Evolutionary conservation across 2,329 filamentous ascomycete species (phyloP).

Genomic region (Neurospora sp.): DNA sequence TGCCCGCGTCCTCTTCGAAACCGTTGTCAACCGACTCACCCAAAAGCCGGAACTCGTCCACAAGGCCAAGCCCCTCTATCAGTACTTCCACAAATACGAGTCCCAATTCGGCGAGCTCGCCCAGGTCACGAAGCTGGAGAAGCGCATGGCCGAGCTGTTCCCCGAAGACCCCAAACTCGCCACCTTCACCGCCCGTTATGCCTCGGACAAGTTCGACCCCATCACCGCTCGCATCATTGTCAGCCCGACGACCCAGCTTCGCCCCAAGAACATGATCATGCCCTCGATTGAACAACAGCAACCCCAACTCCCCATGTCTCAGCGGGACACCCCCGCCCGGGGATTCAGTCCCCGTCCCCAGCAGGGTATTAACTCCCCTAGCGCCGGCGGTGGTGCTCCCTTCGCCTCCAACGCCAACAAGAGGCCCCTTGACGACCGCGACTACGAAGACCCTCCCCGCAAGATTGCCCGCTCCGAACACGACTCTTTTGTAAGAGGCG

Average conservation of each 20-base stretch:
- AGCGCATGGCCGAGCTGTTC: conserved; percentile 88
- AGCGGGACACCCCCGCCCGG: conserved; percentile 22
- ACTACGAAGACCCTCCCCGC: conserved; percentile 63
- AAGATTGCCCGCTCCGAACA: conserved; percentile 72
- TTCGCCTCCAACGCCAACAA: background rate
- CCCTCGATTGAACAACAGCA: conserved; percentile 42
- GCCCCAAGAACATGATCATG: conserved; percentile 44
- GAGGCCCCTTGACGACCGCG: conserved; percentile 57
- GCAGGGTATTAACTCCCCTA: conserved; percentile 44
- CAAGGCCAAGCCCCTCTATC: conserved; percentile 77
- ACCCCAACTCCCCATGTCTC: background rate
- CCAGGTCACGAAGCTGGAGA: conserved; percentile 84
- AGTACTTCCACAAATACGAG: conserved; percentile 92
- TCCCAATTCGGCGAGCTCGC: conserved; percentile 86
- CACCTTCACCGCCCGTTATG: conserved; percentile 69
- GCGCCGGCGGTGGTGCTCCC: conserved; percentile 34
- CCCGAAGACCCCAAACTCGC: conserved; percentile 72
- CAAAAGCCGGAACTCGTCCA: conserved; percentile 63
- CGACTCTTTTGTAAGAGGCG: conserved; percentile 79
- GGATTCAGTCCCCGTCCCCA: conserved; percentile 37
- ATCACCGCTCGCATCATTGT: conserved; percentile 73
- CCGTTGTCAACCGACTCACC: conserved; percentile 73
- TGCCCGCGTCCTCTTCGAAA: conserved; percentile 92
- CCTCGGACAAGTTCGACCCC: conserved; percentile 67
- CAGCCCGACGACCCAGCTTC: conserved; percentile 69